phyloP scores from a whole-genome alignment of 2,329 filamentous ascomycete genomes.

The Juglanconis sp. region DNA sequence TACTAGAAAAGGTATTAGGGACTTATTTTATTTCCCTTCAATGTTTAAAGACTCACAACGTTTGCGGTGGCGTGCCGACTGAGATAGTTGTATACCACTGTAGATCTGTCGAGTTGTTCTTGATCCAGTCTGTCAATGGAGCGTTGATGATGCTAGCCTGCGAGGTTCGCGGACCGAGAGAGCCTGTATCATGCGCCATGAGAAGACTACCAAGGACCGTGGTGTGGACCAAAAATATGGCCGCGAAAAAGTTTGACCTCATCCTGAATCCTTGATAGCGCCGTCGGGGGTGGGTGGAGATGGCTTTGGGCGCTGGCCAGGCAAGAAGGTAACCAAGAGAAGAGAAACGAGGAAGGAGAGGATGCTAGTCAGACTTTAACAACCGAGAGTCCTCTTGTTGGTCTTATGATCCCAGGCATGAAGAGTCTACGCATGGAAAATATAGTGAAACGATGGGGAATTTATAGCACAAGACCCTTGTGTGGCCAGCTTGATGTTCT shows the following conservation, averaged over 20 bases:
- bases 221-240: neutral
- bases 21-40: neutral
- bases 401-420: neutral
- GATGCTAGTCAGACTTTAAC: neutral
- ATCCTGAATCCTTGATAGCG: neutral
- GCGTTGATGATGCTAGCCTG: neutral
- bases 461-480: too few relatives aligned
- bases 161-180: neutral
- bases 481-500: neutral
- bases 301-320: neutral
- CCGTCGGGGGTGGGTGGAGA: neutral
- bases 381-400: neutral
- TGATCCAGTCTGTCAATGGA: constrained; percentile 13
- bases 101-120: constrained; percentile 12
- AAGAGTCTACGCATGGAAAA: neutral
- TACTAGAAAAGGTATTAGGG: neutral
- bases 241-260: neutral
- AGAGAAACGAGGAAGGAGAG: neutral
- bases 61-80: constrained; percentile 11
- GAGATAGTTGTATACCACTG: constrained; percentile 15
- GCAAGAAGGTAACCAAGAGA: neutral
- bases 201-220: neutral
- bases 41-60: neutral
- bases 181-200: neutral
- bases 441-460: neutral